A percentile compares a stretch with the other conserved stretches of the same genome.
Conservation (phyloP, 495 filamentous ascomycete species). For the Annulohypoxylon stygium region DNA sequence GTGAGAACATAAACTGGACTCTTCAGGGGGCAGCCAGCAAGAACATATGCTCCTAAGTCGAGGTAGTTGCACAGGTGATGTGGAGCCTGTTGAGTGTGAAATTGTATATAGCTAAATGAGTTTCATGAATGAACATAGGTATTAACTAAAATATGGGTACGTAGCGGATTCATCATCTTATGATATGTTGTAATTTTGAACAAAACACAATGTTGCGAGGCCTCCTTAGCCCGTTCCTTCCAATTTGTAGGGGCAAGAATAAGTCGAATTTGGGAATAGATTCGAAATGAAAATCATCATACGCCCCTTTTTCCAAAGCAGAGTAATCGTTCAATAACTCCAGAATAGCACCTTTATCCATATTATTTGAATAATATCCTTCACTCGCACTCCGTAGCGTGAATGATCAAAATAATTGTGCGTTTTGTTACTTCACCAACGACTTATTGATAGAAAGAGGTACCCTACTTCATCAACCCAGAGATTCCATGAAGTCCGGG, state of each 20-base stretch:
- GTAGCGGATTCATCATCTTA: neutral
- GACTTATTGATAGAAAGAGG: no score
- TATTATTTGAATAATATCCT: no score
- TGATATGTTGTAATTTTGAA: neutral
- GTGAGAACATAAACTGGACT: constrained; percentile 57
- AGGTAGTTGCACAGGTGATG: neutral
- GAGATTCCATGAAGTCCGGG: constrained; percentile 26
- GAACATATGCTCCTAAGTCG: constrained; percentile 50
- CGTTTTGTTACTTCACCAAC: neutral
- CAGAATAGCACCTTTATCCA: neutral
- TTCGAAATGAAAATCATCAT: no score
- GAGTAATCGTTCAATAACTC: no score
- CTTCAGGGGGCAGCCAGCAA: constrained; percentile 54
- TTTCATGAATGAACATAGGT: neutral
- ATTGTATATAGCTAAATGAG: constrained; percentile 6
- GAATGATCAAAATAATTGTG: neutral
- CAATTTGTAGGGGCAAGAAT: neutral
- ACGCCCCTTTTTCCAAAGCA: no score
- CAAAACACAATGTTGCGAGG: no score
- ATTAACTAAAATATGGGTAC: neutral
- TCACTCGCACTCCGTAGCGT: no score
- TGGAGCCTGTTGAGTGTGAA: neutral
- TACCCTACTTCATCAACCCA: constrained; percentile 26
- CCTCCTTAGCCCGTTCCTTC: neutral
- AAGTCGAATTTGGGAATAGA: neutral